These are phyloP conservation scores for Cutaneotrichosporon sp. DNA, from an alignment of 1,284 basidiomycete genomes.

Conservation along the genomic window DNA sequence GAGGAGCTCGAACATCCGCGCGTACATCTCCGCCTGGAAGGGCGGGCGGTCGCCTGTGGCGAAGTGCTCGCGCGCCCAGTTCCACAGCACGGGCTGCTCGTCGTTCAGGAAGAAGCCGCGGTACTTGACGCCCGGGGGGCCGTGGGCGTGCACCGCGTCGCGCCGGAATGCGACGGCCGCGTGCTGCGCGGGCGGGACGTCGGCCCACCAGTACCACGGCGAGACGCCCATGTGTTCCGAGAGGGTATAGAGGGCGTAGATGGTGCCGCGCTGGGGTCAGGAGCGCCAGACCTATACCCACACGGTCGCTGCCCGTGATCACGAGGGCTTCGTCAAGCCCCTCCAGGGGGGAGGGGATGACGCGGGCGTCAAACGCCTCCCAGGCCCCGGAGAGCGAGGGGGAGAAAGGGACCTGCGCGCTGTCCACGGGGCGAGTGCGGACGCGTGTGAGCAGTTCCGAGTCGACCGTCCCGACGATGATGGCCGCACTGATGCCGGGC, in stretches of 20 bases:
- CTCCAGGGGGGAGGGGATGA: constrained; percentile 61
- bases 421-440: too few relatives aligned
- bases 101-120: constrained; percentile 65
- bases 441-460: constrained; percentile 64
- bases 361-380: constrained; percentile 62
- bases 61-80: constrained; percentile 63
- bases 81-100: constrained; percentile 64
- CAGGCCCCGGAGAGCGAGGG: constrained; percentile 54
- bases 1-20: constrained; percentile 62
- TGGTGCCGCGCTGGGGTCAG: constrained; percentile 54
- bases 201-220: constrained; percentile 59
- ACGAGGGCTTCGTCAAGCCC: constrained; percentile 64
- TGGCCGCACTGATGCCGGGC: constrained; percentile 54
- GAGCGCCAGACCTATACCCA: constrained; percentile 43
- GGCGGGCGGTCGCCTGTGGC: constrained; percentile 62
- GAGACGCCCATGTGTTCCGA: constrained; percentile 66
- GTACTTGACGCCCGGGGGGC: constrained; percentile 68
- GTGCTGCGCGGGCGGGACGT: constrained; percentile 62
- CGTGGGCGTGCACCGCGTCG: constrained; percentile 61
- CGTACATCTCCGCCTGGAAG: constrained; percentile 60
- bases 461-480: constrained; percentile 65
- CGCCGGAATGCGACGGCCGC: constrained; percentile 58
- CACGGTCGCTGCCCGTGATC: constrained; percentile 65
- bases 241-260: constrained; percentile 67
- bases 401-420: neutral